Percentiles rank a stretch among this genome's conserved stretches.
Evolutionary conservation across 768 basidiomycete genomes (phyloP).

Genomic region (Calocybe indica): DNA sequence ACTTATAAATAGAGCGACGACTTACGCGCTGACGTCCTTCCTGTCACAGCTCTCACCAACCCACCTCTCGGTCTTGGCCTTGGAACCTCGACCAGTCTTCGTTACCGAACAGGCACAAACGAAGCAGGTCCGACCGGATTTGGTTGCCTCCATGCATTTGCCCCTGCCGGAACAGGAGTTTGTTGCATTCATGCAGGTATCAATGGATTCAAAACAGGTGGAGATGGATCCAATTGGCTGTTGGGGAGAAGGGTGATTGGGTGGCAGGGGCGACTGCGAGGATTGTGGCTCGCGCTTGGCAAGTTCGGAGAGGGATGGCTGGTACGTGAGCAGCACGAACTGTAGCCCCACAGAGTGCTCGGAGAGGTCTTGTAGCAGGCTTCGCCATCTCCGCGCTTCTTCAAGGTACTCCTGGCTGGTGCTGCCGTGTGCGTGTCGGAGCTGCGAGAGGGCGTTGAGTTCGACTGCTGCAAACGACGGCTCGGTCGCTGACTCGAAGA

Average conservation of each 20-base stretch:
- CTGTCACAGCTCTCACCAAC: slow-evolving; percentile 72
- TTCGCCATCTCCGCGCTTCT: slow-evolving; percentile 30
- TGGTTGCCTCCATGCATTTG: slow-evolving; percentile 52
- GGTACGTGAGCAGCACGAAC: slow-evolving; percentile 50
- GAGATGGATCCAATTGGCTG: slow-evolving; percentile 54
- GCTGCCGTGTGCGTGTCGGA: slow-evolving; percentile 41
- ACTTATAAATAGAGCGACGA: slow-evolving; percentile 11
- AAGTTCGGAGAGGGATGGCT: slow-evolving; percentile 24
- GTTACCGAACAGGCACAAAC: slow-evolving; percentile 47
- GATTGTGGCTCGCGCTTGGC: slow-evolving; percentile 35
- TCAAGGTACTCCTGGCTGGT: slow-evolving; percentile 51
- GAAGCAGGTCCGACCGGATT: slow-evolving; percentile 52
- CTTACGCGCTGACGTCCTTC: slow-evolving; percentile 77
- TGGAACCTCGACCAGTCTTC: slow-evolving; percentile 42
- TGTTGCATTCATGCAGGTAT: slow-evolving; percentile 58
- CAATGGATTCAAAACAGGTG: slow-evolving; percentile 52
- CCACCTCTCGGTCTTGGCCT: slow-evolving; percentile 61
- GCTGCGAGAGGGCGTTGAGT: slow-evolving; percentile 41
- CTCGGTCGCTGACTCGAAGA: slow-evolving; percentile 45
- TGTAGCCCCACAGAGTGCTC: slow-evolving; percentile 16
- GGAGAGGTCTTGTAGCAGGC: slow-evolving; percentile 36
- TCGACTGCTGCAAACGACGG: slow-evolving; percentile 60
- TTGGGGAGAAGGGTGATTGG: slow-evolving; percentile 33
- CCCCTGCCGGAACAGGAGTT: slow-evolving; percentile 67
- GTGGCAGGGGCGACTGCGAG: slow-evolving; percentile 42